Evolutionary conservation across 1,139 yeast species (phyloP).

Genomic region (Hansenula lynferdii): DNA sequence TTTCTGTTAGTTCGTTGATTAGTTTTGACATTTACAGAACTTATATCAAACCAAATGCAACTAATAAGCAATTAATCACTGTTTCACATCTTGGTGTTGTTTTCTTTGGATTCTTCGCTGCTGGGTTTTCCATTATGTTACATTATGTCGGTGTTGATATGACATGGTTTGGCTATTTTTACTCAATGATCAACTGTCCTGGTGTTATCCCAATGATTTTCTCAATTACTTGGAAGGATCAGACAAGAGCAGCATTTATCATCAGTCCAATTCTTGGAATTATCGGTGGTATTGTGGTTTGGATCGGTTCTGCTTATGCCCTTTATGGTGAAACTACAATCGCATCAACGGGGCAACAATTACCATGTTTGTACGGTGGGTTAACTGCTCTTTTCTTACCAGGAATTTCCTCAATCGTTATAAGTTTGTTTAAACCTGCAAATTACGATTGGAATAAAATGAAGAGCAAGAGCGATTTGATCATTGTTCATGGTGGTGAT

Average conservation of each 20-base stretch:
- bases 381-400: conserved; percentile 32
- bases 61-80: conserved; percentile 39
- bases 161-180: conserved; percentile 38
- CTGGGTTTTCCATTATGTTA: conserved; percentile 46
- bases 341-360: conserved; percentile 27
- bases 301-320: conserved; percentile 30
- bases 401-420: conserved; percentile 25
- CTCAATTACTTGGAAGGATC: conserved; percentile 32
- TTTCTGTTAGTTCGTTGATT: conserved; percentile 44
- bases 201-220: conserved; percentile 32
- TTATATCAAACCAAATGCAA: conserved; percentile 42
- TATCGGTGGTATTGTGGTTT: conserved; percentile 39
- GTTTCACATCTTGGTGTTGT: conserved; percentile 41
- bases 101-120: conserved; percentile 40
- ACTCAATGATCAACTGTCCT: conserved; percentile 34
- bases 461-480: conserved; percentile 18
- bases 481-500: conserved; percentile 6
- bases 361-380: conserved; percentile 32
- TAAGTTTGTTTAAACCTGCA: conserved; percentile 27
- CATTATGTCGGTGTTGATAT: conserved; percentile 45
- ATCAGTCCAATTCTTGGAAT: conserved; percentile 43
- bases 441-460: conserved; percentile 30
- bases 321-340: conserved; percentile 26
- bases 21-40: conserved; percentile 46
- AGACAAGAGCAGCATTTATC: conserved; percentile 39